A percentile compares a stretch with the other conserved stretches of the same genome.
Conservation (phyloP, 306 rosid genomes). For the Pterocarpus santalinus region DNA sequence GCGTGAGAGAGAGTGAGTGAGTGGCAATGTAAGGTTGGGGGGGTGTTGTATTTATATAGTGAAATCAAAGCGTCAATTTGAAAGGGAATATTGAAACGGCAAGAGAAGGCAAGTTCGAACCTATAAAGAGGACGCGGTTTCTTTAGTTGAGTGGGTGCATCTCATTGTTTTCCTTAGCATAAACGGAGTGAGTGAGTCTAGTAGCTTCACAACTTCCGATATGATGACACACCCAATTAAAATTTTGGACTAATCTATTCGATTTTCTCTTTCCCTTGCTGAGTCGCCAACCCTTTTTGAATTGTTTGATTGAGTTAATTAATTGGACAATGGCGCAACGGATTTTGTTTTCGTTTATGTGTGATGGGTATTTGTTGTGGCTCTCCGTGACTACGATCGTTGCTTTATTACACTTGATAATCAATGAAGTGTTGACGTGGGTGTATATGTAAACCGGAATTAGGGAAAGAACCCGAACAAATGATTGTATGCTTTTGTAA, state of each 20-base stretch:
- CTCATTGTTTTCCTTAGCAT: not conserved
- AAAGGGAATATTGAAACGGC: constrained; percentile 42
- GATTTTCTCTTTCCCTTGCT: constrained; percentile 2
- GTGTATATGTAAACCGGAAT: constrained; percentile 9
- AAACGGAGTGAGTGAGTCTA: not conserved
- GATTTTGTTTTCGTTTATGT: constrained; percentile 13
- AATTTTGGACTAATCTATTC: constrained; percentile 20
- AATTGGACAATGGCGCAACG: constrained; percentile 11
- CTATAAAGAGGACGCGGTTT: constrained; percentile 59
- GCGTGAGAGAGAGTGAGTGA: not conserved
- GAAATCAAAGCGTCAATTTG: not conserved
- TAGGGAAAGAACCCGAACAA: not conserved
- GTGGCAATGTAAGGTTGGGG: not conserved
- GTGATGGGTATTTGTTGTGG: constrained; percentile 20
- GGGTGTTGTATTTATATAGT: constrained; percentile 48
- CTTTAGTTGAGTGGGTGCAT: constrained; percentile 55
- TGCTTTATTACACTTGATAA: constrained; percentile 13
- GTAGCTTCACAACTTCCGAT: constrained; percentile 10
- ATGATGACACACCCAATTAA: not conserved
- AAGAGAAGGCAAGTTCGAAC: not conserved
- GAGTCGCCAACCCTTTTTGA: constrained; percentile 35
- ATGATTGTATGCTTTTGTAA: not conserved
- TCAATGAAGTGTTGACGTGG: constrained; percentile 2
- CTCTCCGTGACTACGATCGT: not conserved
- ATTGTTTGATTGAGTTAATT: constrained; percentile 10